Evolutionary conservation across 306 rosid genomes (phyloP), one percentile per base, ranked within the genome.

Genomic region (Quercus wislizeni): DNA sequence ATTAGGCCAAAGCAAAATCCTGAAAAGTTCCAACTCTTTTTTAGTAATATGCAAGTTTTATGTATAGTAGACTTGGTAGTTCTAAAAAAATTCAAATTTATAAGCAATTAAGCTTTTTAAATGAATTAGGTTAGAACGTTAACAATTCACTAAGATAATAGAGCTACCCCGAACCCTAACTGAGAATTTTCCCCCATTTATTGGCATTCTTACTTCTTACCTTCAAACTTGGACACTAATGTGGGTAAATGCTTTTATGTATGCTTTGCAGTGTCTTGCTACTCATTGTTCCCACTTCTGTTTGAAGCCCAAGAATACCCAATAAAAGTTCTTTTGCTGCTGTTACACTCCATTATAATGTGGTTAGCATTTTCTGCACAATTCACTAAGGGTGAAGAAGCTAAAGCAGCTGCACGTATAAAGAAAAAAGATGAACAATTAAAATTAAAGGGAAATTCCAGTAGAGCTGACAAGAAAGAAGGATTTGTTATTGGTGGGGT

Each of bases 281-380:
- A 92, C 82, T 91, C 98, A 3, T 75, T 89, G 73, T 92, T 95
- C 70, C 99, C 98, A 0, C 91, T 92, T 20, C 88, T 95, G 69
- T 90, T 84, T 76, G 96, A 89, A 86, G 87, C 92, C 73, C 98
- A 82, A 81, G 99, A 95, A 80, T 92, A 91, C 77, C 97, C 97
- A 27, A 83, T 95, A 78, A 95, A 91, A 85, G 90, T 89, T 59
- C 75, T 90, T 25, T 74, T 95, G 81, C 86, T 95, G 64, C 89
- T 95, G 25, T 71, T 90, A 74, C 91, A 92, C 84, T 81, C 90
- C 21, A 84, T 85, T 71, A 76, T 95, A 56, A 91, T 84, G 87
- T 91, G 93, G 98, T 86, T 88, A 23, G 93, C 91, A 25, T 95
- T 92, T 76, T 92, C 93, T 78, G 91, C 87, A 20, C 92, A 84